Conservation (phyloP, 2,329 filamentous ascomycete genomes). For the Cladobotryum protrusum region DNA sequence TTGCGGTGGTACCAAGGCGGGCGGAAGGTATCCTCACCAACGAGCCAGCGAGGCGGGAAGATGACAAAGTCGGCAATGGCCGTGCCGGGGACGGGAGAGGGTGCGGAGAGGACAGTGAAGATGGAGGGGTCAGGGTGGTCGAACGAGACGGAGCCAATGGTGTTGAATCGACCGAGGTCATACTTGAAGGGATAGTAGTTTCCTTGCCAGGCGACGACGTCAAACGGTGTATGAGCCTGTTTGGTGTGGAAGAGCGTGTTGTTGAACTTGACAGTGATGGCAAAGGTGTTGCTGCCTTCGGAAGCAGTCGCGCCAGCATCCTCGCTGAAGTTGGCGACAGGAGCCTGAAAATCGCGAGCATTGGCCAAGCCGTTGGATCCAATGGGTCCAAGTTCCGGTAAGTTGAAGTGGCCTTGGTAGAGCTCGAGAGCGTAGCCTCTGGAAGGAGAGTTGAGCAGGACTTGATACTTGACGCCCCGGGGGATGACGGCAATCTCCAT, state of each 20-base stretch:
- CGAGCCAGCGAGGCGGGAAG: conserved; percentile 67
- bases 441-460: conserved; percentile 54
- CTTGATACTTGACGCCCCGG: conserved; percentile 66
- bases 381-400: conserved; percentile 68
- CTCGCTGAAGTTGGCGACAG: conserved; percentile 64
- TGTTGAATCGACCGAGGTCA: conserved; percentile 70
- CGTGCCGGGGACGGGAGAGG: conserved; percentile 53
- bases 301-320: conserved; percentile 38
- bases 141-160: conserved; percentile 64
- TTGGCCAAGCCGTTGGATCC: conserved; percentile 72
- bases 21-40: conserved; percentile 63
- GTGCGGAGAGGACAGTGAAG: conserved; percentile 65
- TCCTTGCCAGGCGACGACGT: conserved; percentile 76
- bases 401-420: conserved; percentile 64
- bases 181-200: conserved; percentile 80
- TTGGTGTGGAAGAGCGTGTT: conserved; percentile 56
- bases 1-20: conserved; percentile 69
- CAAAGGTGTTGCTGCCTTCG: conserved; percentile 34
- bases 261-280: conserved; percentile 58
- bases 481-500: conserved; percentile 75
- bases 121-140: conserved; percentile 78
- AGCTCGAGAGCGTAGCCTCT: conserved; percentile 71
- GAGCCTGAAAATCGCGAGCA: conserved; percentile 67
- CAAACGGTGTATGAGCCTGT: conserved; percentile 69
- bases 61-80: conserved; percentile 67